Evolutionary conservation across 192 early-diverging fungal genomes (phyloP), one percentile per base, ranked within the genome.

Genomic region (Linnemannia elongata): DNA sequence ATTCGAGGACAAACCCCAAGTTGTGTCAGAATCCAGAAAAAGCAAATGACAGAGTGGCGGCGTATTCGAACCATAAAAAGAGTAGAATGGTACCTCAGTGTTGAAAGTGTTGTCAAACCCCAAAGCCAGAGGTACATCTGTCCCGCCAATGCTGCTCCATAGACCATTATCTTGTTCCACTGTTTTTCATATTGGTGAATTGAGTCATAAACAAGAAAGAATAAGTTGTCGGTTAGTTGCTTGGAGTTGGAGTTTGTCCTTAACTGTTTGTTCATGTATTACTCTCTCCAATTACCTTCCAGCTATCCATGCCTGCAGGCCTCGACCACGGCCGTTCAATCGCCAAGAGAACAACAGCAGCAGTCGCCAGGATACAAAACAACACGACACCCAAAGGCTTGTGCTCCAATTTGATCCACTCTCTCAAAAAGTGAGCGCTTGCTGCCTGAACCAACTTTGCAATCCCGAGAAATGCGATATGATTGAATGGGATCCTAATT

Each of bases 41-140:
- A 9, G 15, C 36, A 55, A 75, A 41, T 35, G 7, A 39, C 2
- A 12, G 27, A 36, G 35, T 54, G 9, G 17, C 35, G 3, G 8
- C 49, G 74, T 2, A 45, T 33, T 15, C 24, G 49, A 41, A 49
- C 30, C 27, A 66, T 66, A 66, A 66, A 63, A 66, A 38, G 27
- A 5, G 1, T 18, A 17, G 15, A 6, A 22, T 38, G n/a, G 20
- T 81, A 87, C 85, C 85, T 81, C 63, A 87, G 42, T 7, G 85
- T 87, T 27, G 85, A 87, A 39, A 87, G 80, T 18, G 76, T 75
- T 3, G 84, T 83, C 24, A 89, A 60, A 30, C 81, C 88, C 73
- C 80, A 83, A 2, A 89, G 79, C 88, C 84, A 89, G 15, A 87
- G 55, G 70, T 83, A 89, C 78, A 89, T 77, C 33, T 89, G 84